phyloP scores from a whole-genome alignment of 2,329 filamentous ascomycete genomes.

The Macrophomina pseudophaseolina region DNA sequence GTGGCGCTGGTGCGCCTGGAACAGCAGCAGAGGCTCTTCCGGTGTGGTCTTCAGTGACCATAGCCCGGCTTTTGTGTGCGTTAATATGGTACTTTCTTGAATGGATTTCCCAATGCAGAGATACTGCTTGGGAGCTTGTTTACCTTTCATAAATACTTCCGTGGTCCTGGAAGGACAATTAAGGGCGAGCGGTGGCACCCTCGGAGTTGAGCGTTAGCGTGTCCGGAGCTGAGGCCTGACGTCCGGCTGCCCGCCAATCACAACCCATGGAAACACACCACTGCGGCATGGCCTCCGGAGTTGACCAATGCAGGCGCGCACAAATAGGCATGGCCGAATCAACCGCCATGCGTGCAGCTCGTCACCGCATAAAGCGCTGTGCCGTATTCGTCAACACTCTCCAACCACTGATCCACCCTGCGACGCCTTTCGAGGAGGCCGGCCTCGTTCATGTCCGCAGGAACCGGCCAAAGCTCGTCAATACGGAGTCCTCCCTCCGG shows the following conservation, averaged over 20 bases:
- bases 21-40: neutral
- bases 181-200: neutral
- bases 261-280: neutral
- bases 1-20: neutral
- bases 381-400: slow-evolving; percentile 59
- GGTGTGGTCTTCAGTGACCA: neutral
- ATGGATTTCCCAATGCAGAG: neutral
- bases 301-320: neutral
- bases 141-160: neutral
- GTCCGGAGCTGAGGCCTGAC: neutral
- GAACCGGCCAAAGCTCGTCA: slow-evolving; percentile 58
- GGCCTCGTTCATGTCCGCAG: slow-evolving; percentile 38
- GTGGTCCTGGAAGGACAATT: neutral
- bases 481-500: slow-evolving; percentile 49
- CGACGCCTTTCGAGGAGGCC: slow-evolving; percentile 34
- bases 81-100: neutral
- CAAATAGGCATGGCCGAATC: neutral
- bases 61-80: neutral
- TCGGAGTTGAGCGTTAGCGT: neutral
- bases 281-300: neutral
- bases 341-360: slow-evolving; percentile 5
- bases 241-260: neutral
- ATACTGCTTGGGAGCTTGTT: neutral
- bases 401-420: slow-evolving; percentile 57
- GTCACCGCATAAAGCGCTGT: slow-evolving; percentile 59